Evolutionary conservation across 2,329 filamentous ascomycete genomes (phyloP).

Genomic region (Aschersonia sp.): DNA sequence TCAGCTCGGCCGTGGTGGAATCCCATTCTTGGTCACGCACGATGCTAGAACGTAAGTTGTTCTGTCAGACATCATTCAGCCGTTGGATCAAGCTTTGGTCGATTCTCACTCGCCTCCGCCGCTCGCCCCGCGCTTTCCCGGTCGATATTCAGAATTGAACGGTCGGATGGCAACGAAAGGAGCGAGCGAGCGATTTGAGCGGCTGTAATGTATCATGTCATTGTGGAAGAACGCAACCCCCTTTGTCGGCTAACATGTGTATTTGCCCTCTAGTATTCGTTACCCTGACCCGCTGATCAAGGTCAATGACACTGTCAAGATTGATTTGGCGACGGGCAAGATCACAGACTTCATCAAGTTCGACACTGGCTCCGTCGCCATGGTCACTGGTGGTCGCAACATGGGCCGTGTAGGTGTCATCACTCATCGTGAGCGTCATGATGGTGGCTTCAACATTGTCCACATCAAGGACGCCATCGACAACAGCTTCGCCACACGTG

Average conservation of each 20-base stretch:
- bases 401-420: conserved; percentile 99
- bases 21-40: conserved; percentile 99
- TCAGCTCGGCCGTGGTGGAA: conserved; percentile 97
- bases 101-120: conserved; percentile 20
- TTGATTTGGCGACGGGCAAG: conserved; percentile 93
- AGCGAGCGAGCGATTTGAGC: conserved; percentile 18
- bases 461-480: conserved; percentile 99
- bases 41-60: conserved; percentile 99
- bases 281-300: conserved; percentile 98
- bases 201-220: conserved; percentile 44
- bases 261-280: conserved; percentile 59
- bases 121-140: neutral
- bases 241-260: conserved; percentile 19
- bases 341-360: conserved; percentile 97
- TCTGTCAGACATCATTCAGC: conserved; percentile 96
- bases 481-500: conserved; percentile 98
- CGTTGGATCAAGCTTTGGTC: conserved; percentile 99
- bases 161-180: neutral
- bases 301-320: conserved; percentile 99
- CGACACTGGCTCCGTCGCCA: conserved; percentile 94
- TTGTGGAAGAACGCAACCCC: conserved; percentile 3
- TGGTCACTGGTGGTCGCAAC: conserved; percentile 99
- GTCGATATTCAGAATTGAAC: conserved; percentile 4
- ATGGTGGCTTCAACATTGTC: conserved; percentile 99
- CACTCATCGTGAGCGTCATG: conserved; percentile 99